Evolutionary conservation across 164 flowering plant species (phyloP), one percentile per base, ranked within the genome.

Genomic region (Kalanchoe fedtschenkoi): DNA sequence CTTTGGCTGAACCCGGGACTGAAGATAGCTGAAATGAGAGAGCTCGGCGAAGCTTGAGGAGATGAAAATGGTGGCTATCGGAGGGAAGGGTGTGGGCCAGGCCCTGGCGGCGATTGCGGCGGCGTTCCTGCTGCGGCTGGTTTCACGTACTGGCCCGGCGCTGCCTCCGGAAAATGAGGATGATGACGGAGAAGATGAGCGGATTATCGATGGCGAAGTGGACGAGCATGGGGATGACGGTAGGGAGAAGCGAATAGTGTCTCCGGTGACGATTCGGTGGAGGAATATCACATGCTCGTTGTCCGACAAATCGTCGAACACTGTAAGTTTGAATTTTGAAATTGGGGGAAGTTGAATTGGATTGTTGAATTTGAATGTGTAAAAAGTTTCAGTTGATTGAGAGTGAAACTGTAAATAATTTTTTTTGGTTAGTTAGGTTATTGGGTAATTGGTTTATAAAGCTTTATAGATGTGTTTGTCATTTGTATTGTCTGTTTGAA

Each of bases 241-340:
- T 66, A 67, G 73, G 41, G 60, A 34, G 6, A 5, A 76, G 51
- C 85, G 80, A 2, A 77, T 78, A 60, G 84, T 90, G 29, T 3
- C 57, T 24, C 96, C 99, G 61, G 85, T 87, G 54, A 76, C 86
- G 33, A 82, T 95, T 47, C 81, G 68, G 24, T 95, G 99, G 99
- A 73, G 74, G 37, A 84, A 76, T 77, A 80, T 95, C 69, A 85
- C 81, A 1, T 95, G 95, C 70, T 78, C 88, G 4, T 79, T 90
- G 64, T 70, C 85, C 6, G 90, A 88, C 42, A 90, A 85, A 67
- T 74, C 95, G 7, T 77, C 86, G 10, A 76, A 85, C 76, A 71
- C 82, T n/a, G 97, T 93, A 58, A 82, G 77, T 64, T 43, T 42
- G 24, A 17, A 28, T 35, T 65, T 2, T n/a, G 11, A 29, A n/a